A percentile compares a stretch with the other conserved stretches of the same genome.
phyloP scores from a whole-genome alignment of 768 basidiomycete genomes.

The Podaxis sp. region DNA sequence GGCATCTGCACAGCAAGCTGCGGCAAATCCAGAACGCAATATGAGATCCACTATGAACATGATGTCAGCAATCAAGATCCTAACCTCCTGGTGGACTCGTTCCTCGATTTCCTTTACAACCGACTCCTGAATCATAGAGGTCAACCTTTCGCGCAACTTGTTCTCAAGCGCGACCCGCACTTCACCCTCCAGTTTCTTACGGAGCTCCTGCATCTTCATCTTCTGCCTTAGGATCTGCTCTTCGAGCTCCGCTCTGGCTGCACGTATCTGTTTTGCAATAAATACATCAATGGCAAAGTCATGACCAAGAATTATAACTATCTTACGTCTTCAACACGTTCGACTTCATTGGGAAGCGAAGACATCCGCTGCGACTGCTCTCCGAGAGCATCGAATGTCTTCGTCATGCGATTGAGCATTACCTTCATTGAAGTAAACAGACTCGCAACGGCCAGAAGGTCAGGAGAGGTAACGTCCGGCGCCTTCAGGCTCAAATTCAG shows the following conservation, averaged over 20 bases:
- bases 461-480: conserved; percentile 25
- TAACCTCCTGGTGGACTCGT: conserved; percentile 39
- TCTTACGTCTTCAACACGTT: conserved; percentile 39
- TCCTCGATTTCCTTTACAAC: conserved; percentile 34
- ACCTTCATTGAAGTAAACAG: conserved; percentile 42
- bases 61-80: background rate
- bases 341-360: conserved; percentile 38
- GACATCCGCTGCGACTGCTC: conserved; percentile 42
- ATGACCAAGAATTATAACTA: background rate
- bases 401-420: conserved; percentile 33
- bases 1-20: conserved; percentile 43
- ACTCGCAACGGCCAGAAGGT: conserved; percentile 39
- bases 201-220: conserved; percentile 30
- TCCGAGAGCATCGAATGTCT: conserved; percentile 41
- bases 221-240: conserved; percentile 35
- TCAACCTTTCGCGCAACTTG: conserved; percentile 32
- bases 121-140: conserved; percentile 27
- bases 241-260: conserved; percentile 32
- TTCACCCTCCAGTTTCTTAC: conserved; percentile 28
- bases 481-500: conserved; percentile 11
- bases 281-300: conserved; percentile 9
- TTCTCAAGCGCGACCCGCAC: conserved; percentile 39
- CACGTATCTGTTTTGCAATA: conserved; percentile 31
- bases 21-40: background rate
- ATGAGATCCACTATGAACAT: background rate